Conservation (phyloP, 495 filamentous ascomycete species). For the Daldinia childiae region DNA sequence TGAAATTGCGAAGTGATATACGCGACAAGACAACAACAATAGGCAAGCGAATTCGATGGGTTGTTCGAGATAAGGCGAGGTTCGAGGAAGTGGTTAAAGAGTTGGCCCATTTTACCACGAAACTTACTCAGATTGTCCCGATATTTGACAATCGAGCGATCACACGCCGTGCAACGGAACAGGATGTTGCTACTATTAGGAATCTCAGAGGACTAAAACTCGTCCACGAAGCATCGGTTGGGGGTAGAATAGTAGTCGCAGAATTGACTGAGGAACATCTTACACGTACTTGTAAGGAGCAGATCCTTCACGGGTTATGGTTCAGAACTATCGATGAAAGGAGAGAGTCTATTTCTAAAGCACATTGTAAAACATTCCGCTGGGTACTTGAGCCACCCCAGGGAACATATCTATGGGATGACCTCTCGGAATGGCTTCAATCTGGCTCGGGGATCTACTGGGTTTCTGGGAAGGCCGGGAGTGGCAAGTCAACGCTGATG, state of each 20-base stretch:
- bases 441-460: slow-evolving; percentile 31
- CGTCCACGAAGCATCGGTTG: slow-evolving; percentile 4
- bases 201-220: slow-evolving; percentile 2
- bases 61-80: slow-evolving; percentile 38
- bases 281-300: slow-evolving; percentile 3
- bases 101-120: slow-evolving; percentile 36
- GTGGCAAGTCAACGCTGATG: slow-evolving; percentile 43
- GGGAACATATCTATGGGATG: slow-evolving; percentile 17
- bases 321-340: slow-evolving; percentile 26
- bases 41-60: slow-evolving; percentile 33
- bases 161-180: not conserved
- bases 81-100: slow-evolving; percentile 38
- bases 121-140: slow-evolving; percentile 40
- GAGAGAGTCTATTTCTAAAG: slow-evolving; percentile 5
- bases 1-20: slow-evolving; percentile 1
- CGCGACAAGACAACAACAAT: not conserved
- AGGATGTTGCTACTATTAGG: not conserved
- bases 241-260: not conserved
- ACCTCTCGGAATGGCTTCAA: slow-evolving; percentile 38
- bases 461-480: slow-evolving; percentile 36
- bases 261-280: slow-evolving; percentile 2
- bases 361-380: slow-evolving; percentile 27
- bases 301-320: slow-evolving; percentile 17
- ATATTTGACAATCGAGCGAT: not conserved
- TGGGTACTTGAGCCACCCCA: slow-evolving; percentile 27